A percentile compares a stretch with the other conserved stretches of the same genome.
These are phyloP conservation scores for Pleochaeta shiraiana DNA, from an alignment of 2,329 filamentous ascomycete genomes.

Conservation along the genomic window DNA sequence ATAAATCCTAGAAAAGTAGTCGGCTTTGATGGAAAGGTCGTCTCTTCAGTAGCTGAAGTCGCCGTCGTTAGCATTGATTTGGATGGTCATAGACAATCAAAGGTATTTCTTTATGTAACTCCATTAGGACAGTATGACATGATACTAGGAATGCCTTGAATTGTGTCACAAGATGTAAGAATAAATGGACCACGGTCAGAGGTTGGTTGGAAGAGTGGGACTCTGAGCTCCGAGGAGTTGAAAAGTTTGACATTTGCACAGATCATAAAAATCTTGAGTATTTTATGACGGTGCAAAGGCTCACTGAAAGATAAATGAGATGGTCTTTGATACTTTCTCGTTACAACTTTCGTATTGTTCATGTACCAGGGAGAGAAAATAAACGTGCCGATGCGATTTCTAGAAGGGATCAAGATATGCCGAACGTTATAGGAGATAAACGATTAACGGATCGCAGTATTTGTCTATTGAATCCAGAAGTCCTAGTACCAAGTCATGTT, in stretches of 20 bases:
- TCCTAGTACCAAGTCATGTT: too few relatives aligned
- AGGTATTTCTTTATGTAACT: too few relatives aligned
- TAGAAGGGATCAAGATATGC: neutral
- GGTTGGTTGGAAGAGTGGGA: neutral
- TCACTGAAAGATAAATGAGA: neutral
- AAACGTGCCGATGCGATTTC: neutral
- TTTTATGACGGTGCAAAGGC: neutral
- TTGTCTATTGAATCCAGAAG: too few relatives aligned
- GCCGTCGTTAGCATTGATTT: too few relatives aligned
- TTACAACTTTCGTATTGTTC: neutral
- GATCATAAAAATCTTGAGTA: neutral
- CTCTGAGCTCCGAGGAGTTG: neutral
- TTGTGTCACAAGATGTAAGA: too few relatives aligned
- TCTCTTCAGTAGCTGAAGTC: too few relatives aligned
- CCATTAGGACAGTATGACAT: too few relatives aligned
- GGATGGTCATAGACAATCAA: too few relatives aligned
- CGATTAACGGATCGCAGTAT: too few relatives aligned
- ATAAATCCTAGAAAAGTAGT: neutral
- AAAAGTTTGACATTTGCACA: neutral
- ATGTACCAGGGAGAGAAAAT: neutral
- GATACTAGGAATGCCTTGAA: too few relatives aligned
- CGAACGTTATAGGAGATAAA: too few relatives aligned
- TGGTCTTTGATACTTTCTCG: neutral
- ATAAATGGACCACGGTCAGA: neutral
- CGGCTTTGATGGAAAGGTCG: neutral